phyloP scores from a whole-genome alignment of 2,329 filamentous ascomycete genomes.

The Pyricularia pennisetigena region DNA sequence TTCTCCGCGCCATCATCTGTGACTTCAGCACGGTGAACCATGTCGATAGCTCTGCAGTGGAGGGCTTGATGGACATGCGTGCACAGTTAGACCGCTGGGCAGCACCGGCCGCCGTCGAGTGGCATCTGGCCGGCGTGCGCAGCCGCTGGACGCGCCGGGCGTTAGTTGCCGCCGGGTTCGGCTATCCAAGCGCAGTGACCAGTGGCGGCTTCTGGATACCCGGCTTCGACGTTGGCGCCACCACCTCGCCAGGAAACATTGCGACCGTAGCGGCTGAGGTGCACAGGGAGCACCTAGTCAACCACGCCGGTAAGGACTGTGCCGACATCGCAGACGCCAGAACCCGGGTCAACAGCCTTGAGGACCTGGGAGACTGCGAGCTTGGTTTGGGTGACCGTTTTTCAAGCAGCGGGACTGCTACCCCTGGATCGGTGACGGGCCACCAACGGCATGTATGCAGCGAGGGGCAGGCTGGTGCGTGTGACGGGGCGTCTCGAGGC shows the following conservation, averaged over 20 bases:
- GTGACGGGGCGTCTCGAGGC: neutral
- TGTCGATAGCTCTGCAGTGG: slow-evolving; percentile 84
- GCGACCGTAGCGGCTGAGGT: neutral
- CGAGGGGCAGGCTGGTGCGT: neutral
- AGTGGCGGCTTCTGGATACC: neutral
- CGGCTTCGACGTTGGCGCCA: slow-evolving; percentile 2
- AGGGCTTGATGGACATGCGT: slow-evolving; percentile 86
- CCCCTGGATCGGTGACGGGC: neutral
- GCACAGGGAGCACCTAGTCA: neutral
- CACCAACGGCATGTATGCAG: neutral
- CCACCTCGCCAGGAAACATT: neutral
- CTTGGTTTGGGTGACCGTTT: neutral
- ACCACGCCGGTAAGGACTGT: neutral
- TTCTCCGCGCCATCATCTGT: slow-evolving; percentile 61
- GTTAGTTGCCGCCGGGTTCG: slow-evolving; percentile 79
- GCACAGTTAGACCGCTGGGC: slow-evolving; percentile 90
- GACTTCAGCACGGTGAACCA: slow-evolving; percentile 94
- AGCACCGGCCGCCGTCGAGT: slow-evolving; percentile 72
- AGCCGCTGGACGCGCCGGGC: slow-evolving; percentile 94
- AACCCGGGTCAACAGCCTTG: neutral
- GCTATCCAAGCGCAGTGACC: slow-evolving; percentile 20
- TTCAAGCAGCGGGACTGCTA: neutral
- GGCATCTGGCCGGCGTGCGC: slow-evolving; percentile 79
- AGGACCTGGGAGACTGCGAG: neutral
- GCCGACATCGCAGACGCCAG: neutral